A percentile compares a stretch with the other conserved stretches of the same genome.
phyloP scores from a whole-genome alignment of 495 filamentous ascomycete species.

The Hyaloscypha bicolor region DNA sequence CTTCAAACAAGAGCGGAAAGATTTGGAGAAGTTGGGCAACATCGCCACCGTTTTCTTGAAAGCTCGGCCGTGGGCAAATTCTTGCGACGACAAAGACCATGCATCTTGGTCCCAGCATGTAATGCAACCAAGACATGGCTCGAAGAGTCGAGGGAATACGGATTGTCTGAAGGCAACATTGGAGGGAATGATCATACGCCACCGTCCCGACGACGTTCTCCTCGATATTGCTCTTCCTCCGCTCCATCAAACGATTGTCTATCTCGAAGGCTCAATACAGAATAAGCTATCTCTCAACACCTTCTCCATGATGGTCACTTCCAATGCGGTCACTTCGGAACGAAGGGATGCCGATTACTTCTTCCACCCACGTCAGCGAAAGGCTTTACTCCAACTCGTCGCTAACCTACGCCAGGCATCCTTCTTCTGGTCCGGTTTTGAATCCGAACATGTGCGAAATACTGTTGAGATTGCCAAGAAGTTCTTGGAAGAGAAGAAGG shows the following conservation, averaged over 20 bases:
- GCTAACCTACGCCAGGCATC: slow-evolving; percentile 83
- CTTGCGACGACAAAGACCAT: slow-evolving; percentile 46
- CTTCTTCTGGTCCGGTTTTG: slow-evolving; percentile 87
- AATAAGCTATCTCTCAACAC: slow-evolving; percentile 84
- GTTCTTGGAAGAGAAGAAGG: slow-evolving; percentile 61
- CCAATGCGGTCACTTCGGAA: slow-evolving; percentile 91
- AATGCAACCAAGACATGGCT: slow-evolving; percentile 60
- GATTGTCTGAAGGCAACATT: slow-evolving; percentile 70
- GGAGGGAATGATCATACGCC: slow-evolving; percentile 79
- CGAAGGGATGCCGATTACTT: slow-evolving; percentile 83
- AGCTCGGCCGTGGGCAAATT: slow-evolving; percentile 75
- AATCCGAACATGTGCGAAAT: slow-evolving; percentile 57
- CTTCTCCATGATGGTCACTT: slow-evolving; percentile 76
- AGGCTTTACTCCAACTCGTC: slow-evolving; percentile 64
- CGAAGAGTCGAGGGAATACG: slow-evolving; percentile 52
- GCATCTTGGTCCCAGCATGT: slow-evolving; percentile 71
- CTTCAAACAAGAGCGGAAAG: slow-evolving; percentile 61
- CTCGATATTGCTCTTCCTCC: slow-evolving; percentile 63
- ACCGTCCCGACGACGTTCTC: slow-evolving; percentile 69
- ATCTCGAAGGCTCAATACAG: slow-evolving; percentile 79
- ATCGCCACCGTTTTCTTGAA: slow-evolving; percentile 72
- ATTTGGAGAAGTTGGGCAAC: slow-evolving; percentile 72
- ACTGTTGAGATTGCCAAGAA: slow-evolving; percentile 63
- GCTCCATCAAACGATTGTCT: slow-evolving; percentile 69
- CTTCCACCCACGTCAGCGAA: slow-evolving; percentile 73